Evolutionary conservation across 495 filamentous ascomycete species (phyloP).

Genomic region (Penicillium goetzii): DNA sequence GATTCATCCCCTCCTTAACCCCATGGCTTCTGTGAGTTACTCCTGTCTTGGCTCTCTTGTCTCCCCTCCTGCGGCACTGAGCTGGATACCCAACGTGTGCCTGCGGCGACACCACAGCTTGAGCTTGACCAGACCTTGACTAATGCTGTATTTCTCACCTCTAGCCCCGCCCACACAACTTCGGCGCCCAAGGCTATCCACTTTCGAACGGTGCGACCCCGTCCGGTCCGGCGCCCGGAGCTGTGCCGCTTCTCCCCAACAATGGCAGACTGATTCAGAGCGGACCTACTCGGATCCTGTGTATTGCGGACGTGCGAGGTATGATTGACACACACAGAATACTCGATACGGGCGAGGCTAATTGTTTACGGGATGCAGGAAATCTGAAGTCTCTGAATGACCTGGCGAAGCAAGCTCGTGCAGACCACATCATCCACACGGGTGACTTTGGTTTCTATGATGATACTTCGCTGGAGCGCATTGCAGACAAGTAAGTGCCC

Average conservation of each 20-base stretch:
- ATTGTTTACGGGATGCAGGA: constrained; percentile 57
- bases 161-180: constrained; percentile 53
- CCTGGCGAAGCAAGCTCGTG: constrained; percentile 87
- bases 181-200: constrained; percentile 54
- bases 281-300: constrained; percentile 82
- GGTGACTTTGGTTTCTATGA: constrained; percentile 99
- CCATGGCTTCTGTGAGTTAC: constrained; percentile 61
- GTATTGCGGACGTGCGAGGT: constrained; percentile 98
- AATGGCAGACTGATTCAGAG: constrained; percentile 80
- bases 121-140: background rate
- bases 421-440: constrained; percentile 96
- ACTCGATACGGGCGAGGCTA: constrained; percentile 10
- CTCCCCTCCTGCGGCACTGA: constrained; percentile 25
- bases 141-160: constrained; percentile 15
- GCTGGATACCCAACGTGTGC: constrained; percentile 19
- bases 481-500: constrained; percentile 91
- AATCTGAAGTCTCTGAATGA: constrained; percentile 96
- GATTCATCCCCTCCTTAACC: constrained; percentile 21
- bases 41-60: constrained; percentile 17
- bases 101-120: constrained; percentile 5
- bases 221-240: constrained; percentile 54
- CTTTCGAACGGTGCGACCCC: constrained; percentile 52
- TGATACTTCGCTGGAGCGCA: constrained; percentile 90
- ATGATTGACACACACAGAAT: constrained; percentile 31
- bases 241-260: constrained; percentile 62